Evolutionary conservation across 1,284 basidiomycete species (phyloP).

Genomic region (Erythrobasidium hasegawianum): DNA sequence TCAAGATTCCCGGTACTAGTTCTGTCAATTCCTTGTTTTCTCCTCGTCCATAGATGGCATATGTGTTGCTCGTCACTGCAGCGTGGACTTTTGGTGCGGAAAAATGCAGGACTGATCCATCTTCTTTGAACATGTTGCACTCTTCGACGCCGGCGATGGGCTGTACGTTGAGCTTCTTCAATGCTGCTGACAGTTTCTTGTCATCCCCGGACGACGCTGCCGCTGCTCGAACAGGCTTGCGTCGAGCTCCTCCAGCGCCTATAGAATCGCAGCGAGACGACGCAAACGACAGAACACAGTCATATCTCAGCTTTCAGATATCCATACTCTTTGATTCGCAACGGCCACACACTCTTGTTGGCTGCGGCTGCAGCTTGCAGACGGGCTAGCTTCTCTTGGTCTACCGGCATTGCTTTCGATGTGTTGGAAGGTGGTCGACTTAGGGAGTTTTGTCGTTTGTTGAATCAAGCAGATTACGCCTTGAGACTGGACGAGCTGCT

Average conservation of each 20-base stretch:
- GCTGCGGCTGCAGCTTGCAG: slow-evolving; percentile 80
- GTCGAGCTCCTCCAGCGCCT: slow-evolving; percentile 25
- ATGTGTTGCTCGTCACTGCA: slow-evolving; percentile 85
- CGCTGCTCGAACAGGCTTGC: slow-evolving; percentile 66
- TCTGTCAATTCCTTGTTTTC: slow-evolving; percentile 98
- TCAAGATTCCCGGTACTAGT: slow-evolving; percentile 96
- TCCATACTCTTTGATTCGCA: too few species aligned
- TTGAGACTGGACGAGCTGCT: too few species aligned
- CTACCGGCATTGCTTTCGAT: slow-evolving; percentile 48
- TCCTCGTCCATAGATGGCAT: slow-evolving; percentile 91
- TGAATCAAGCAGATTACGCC: too few species aligned
- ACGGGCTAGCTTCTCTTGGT: slow-evolving; percentile 93
- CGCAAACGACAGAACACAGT: too few species aligned
- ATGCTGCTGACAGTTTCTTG: slow-evolving; percentile 80
- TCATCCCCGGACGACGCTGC: slow-evolving; percentile 94
- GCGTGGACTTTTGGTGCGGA: slow-evolving; percentile 88
- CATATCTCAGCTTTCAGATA: too few species aligned
- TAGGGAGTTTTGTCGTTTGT: neutral
- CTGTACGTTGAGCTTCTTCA: slow-evolving; percentile 98
- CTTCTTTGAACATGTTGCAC: slow-evolving; percentile 99
- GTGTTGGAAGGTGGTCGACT: neutral
- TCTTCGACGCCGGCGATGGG: slow-evolving; percentile 95
- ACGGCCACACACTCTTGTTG: slow-evolving; percentile 82
- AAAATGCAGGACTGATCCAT: slow-evolving; percentile 98
- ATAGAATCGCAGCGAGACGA: neutral